Conservation (phyloP, 2,329 filamentous ascomycete genomes). For the Eutypella sp. region DNA sequence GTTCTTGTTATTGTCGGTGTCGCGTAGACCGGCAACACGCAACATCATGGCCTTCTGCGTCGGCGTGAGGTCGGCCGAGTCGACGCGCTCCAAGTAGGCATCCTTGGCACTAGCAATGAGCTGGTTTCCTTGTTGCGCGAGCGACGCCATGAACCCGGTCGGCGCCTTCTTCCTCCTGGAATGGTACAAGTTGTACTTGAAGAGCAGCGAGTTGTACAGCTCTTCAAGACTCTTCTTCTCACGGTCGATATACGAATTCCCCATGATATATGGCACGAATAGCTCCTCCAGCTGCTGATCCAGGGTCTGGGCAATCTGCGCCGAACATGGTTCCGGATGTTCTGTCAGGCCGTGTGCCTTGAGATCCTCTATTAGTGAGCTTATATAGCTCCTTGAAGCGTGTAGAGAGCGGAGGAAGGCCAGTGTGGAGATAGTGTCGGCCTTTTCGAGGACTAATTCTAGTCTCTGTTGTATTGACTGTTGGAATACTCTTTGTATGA, state of each 20-base stretch:
- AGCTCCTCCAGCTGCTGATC: conserved; percentile 74
- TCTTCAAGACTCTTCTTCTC: conserved; percentile 70
- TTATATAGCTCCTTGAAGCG: conserved; percentile 84
- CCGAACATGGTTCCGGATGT: conserved; percentile 85
- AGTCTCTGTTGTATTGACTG: conserved; percentile 95
- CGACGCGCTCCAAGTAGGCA: conserved; percentile 82
- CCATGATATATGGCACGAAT: conserved; percentile 65
- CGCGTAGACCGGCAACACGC: conserved; percentile 78
- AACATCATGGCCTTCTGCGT: conserved; percentile 90
- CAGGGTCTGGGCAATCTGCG: conserved; percentile 72
- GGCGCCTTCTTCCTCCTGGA: conserved; percentile 81
- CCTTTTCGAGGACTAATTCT: conserved; percentile 94
- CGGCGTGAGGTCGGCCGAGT: conserved; percentile 80
- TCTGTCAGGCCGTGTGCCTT: conserved; percentile 94
- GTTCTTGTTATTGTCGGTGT: conserved; percentile 68
- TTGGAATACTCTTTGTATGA: conserved; percentile 93
- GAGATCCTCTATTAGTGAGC: conserved; percentile 80
- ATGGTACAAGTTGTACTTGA: conserved; percentile 97
- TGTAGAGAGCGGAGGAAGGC: conserved; percentile 89
- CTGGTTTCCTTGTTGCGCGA: conserved; percentile 86
- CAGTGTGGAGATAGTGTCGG: conserved; percentile 82
- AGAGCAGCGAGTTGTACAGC: conserved; percentile 82
- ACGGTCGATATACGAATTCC: conserved; percentile 65
- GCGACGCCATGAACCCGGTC: conserved; percentile 85
- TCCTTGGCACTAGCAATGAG: conserved; percentile 83